phyloP scores from a whole-genome alignment of 2,329 filamentous ascomycete genomes.

The Cercospora janseana region DNA sequence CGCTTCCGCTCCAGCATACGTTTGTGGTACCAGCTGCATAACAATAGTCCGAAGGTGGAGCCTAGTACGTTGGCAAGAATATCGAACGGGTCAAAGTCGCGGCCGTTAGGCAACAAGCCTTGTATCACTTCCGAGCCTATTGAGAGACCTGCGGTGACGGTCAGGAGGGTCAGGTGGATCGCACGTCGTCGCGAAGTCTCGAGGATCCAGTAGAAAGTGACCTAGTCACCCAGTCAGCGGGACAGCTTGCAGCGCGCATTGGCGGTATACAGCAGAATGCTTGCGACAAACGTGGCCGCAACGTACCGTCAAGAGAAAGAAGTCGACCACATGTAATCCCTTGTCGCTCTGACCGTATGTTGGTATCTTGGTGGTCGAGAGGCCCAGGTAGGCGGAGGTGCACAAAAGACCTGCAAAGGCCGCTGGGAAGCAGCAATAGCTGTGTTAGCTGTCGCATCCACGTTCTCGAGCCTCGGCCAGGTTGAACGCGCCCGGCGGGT shows the following conservation, averaged over 20 bases:
- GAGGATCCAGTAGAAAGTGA: constrained; percentile 88
- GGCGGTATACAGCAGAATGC: not conserved
- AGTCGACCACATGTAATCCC: constrained; percentile 78
- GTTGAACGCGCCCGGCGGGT: not conserved
- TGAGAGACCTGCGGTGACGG: constrained; percentile 71
- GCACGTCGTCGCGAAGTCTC: constrained; percentile 85
- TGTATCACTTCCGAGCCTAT: constrained; percentile 76
- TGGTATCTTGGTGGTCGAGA: constrained; percentile 59
- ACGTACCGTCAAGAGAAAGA: constrained; percentile 78
- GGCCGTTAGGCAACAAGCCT: constrained; percentile 62
- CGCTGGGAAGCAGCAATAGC: constrained; percentile 31
- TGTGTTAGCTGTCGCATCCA: constrained; percentile 13
- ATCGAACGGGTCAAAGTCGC: constrained; percentile 72
- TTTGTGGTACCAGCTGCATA: constrained; percentile 90
- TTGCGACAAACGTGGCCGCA: not conserved
- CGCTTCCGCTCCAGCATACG: constrained; percentile 90
- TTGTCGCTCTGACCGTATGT: constrained; percentile 77
- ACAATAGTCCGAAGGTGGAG: constrained; percentile 65
- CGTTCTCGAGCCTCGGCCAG: constrained; percentile 1
- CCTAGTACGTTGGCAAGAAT: constrained; percentile 85
- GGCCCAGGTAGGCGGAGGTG: constrained; percentile 70
- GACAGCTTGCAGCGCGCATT: not conserved
- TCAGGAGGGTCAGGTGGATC: constrained; percentile 75
- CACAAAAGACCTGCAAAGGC: constrained; percentile 64
- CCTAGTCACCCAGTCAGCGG: constrained; percentile 18